Evolutionary conservation across 345 rosid genomes (phyloP), one percentile per base, ranked within the genome.

Genomic region (Populus pruinosa): DNA sequence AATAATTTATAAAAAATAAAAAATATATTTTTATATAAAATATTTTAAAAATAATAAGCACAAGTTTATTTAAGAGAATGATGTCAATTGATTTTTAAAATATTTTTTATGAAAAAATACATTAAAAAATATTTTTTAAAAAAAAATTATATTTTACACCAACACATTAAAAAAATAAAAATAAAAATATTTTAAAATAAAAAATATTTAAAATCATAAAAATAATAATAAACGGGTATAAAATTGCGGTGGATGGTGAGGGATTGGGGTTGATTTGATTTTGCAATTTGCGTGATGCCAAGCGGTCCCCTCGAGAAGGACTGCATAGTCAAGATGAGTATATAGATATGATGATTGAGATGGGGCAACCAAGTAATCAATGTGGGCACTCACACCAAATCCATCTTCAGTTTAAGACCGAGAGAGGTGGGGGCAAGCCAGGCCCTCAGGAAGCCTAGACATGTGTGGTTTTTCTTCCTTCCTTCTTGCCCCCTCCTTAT

Each of bases 351-450:
- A 65, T 83, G 89, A 84, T 81, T 76, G 77, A 27, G 82, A 81
- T 73, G 87, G 79, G 73, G 74, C 67, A 76, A 87, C 89, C 44
- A 84, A 84, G 85, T 78, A 25, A 73, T 81, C 83, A 62, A 70
- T 72, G 86, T 62, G 83, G 85, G 75, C 61, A 81, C 85, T 77
- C 83, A 16, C 75, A 83, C 86, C 71, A 39, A 77, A 81, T 83
- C 86, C 81, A 79, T 79, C 79, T 80, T 29, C 80, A 41, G 73
- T 17, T 55, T 75, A 63, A 71, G 23, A 68, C 69, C 27, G 47
- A 0, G 12, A 13, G 44, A 76, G 72, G 31, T 76, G 6, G 55
- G 74, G 65, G 71, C 69, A 17, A 16, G 31, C 55, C n/a, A 20
- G 39, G 72, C 47, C 36, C 33, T 66, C 36, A 27, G 49, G 61